phyloP scores from a whole-genome alignment of 768 basidiomycete genomes.

The Mycena capillaripes region DNA sequence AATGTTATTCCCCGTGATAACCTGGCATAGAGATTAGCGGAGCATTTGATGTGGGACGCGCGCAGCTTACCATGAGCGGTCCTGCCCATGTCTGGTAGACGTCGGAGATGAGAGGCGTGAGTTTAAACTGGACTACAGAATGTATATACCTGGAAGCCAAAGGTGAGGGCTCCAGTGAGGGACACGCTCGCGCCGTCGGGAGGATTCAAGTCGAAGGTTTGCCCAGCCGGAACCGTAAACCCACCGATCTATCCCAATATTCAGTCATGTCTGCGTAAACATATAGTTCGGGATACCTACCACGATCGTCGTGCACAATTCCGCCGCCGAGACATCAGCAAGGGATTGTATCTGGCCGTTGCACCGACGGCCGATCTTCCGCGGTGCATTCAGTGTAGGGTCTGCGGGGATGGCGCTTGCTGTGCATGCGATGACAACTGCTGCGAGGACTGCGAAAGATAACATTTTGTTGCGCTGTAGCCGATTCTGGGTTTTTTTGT shows the following conservation, averaged over 20 bases:
- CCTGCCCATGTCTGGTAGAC: slow-evolving; percentile 29
- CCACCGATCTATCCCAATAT: slow-evolving; percentile 29
- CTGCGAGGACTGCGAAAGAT: too few species aligned
- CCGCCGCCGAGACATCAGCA: slow-evolving; percentile 35
- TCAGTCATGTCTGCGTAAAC: too few species aligned
- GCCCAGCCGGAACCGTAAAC: slow-evolving; percentile 38
- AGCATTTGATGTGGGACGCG: too few species aligned
- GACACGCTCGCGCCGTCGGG: slow-evolving; percentile 31
- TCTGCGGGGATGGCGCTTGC: slow-evolving; percentile 4
- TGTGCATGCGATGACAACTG: background rate
- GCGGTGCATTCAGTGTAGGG: slow-evolving; percentile 32
- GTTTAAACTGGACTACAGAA: background rate
- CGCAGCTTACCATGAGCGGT: slow-evolving; percentile 28
- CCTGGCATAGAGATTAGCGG: too few species aligned
- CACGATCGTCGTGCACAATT: slow-evolving; percentile 37
- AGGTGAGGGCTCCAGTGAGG: slow-evolving; percentile 29
- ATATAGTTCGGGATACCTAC: slow-evolving; percentile 10
- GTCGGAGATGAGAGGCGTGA: background rate
- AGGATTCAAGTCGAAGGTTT: slow-evolving; percentile 29
- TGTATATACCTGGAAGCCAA: slow-evolving; percentile 21
- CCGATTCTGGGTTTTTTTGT: too few species aligned
- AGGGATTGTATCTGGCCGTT: slow-evolving; percentile 36
- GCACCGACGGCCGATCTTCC: slow-evolving; percentile 38
- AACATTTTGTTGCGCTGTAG: too few species aligned
- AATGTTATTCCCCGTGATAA: slow-evolving; percentile 36